Conservation (phyloP, 495 filamentous ascomycete genomes). For the Xylaria bambusicola region DNA sequence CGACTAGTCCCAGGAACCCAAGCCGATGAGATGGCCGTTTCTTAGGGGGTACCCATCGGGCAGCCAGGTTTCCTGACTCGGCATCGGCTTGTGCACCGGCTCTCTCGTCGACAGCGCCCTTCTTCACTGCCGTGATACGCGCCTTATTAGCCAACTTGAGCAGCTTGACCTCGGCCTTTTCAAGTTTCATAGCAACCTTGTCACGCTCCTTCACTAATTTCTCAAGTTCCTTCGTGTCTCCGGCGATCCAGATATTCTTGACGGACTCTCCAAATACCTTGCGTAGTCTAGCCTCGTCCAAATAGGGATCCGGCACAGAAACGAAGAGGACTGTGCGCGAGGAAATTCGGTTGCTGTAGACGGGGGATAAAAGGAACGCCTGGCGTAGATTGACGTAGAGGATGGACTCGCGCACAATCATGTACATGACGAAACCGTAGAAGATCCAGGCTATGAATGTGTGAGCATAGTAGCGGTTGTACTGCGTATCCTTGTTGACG, state of each 20-base stretch:
- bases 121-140: constrained; percentile 75
- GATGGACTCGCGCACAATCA: constrained; percentile 87
- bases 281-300: constrained; percentile 71
- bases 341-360: constrained; percentile 86
- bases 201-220: constrained; percentile 84
- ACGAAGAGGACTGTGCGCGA: constrained; percentile 93
- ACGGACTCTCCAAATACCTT: constrained; percentile 79
- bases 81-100: constrained; percentile 50
- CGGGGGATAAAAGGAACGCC: constrained; percentile 86
- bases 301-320: constrained; percentile 74
- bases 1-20: constrained; percentile 72
- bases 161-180: constrained; percentile 85
- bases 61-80: constrained; percentile 75
- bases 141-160: constrained; percentile 79
- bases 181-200: constrained; percentile 78
- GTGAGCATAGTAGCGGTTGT: constrained; percentile 75
- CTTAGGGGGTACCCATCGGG: constrained; percentile 75
- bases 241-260: constrained; percentile 83
- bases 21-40: constrained; percentile 84
- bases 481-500: constrained; percentile 53
- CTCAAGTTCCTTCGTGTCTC: constrained; percentile 78
- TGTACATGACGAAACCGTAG: constrained; percentile 82
- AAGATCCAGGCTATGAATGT: constrained; percentile 73
- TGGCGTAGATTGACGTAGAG: constrained; percentile 96
- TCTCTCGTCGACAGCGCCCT: constrained; percentile 56